Conservation (phyloP, 2,329 filamentous ascomycete genomes). For the Calonectria fujianensis region DNA sequence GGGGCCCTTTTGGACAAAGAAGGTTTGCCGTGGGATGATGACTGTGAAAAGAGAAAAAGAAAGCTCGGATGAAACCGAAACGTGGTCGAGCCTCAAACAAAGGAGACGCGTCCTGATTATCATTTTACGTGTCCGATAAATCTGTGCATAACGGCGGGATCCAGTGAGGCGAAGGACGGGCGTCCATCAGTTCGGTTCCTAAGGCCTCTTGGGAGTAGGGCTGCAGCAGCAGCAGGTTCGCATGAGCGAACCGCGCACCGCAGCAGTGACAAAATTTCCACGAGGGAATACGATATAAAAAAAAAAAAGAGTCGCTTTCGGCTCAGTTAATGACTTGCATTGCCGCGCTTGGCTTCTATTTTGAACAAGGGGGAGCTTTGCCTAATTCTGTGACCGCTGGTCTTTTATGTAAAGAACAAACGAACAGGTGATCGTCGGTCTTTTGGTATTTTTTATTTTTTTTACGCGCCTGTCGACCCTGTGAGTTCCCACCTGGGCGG, state of each 20-base stretch:
- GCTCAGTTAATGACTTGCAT: constrained; percentile 9
- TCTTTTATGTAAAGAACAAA: not conserved
- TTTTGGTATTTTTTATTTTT: not conserved
- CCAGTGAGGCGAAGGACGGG: not conserved
- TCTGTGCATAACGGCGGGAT: not conserved
- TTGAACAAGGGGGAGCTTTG: constrained; percentile 8
- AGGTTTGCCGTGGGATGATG: constrained; percentile 5
- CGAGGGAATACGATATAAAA: constrained; percentile 7
- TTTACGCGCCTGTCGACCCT: constrained; percentile 8
- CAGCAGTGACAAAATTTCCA: not conserved
- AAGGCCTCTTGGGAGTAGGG: not conserved
- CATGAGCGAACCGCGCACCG: not conserved
- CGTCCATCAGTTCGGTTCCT: not conserved
- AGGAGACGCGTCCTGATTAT: not conserved
- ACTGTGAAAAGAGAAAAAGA: not conserved
- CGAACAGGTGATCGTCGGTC: not conserved
- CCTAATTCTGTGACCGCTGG: not conserved
- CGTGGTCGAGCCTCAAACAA: constrained; percentile 25
- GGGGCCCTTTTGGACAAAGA: not conserved
- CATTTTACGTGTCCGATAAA: not conserved
- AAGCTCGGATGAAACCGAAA: constrained; percentile 37
- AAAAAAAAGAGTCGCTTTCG: not conserved
- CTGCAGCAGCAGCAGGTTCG: not conserved
- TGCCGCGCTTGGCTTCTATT: constrained; percentile 9
- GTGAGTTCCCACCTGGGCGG: constrained; percentile 18